Conservation (phyloP, 768 basidiomycete species). For the Leccinum disarticulatum region DNA sequence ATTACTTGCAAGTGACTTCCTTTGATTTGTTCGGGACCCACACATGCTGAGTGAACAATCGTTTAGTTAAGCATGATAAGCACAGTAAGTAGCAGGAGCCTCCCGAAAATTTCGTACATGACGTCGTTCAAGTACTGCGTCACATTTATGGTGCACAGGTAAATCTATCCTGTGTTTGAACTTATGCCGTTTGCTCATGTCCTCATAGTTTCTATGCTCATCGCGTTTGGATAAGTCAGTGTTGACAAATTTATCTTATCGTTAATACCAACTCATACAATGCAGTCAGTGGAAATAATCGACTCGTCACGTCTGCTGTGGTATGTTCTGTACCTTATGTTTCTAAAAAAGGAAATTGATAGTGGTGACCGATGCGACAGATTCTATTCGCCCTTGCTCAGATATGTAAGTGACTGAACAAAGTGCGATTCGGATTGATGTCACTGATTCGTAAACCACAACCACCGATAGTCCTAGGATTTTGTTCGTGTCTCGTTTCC, state of each 20-base stretch:
- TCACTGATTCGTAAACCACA: not conserved
- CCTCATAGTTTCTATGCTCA: conserved; percentile 24
- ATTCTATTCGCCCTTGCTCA: conserved; percentile 12
- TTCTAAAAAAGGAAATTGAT: not conserved
- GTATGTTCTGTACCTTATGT: conserved; percentile 5
- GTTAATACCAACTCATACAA: not conserved
- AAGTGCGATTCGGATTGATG: not conserved
- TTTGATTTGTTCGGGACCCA: not conserved
- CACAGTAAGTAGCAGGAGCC: conserved; percentile 3
- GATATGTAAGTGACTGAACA: conserved; percentile 8
- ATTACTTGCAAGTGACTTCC: not conserved
- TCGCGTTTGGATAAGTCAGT: conserved; percentile 29
- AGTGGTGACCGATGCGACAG: not conserved
- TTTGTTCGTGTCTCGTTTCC: conserved; percentile 10
- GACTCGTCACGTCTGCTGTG: conserved; percentile 11
- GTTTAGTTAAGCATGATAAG: not conserved
- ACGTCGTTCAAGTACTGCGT: conserved; percentile 14
- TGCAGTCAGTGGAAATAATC: conserved; percentile 22
- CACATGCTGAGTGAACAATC: not conserved
- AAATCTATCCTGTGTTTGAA: not conserved
- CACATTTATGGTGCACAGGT: conserved; percentile 26
- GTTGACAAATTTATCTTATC: not conserved
- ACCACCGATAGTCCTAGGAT: conserved; percentile 17
- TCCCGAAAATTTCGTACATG: not conserved
- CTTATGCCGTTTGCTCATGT: not conserved